Evolutionary conservation across 306 rosid genomes (phyloP), one percentile per base, ranked within the genome.

Genomic region (Corylus heterophylla): DNA sequence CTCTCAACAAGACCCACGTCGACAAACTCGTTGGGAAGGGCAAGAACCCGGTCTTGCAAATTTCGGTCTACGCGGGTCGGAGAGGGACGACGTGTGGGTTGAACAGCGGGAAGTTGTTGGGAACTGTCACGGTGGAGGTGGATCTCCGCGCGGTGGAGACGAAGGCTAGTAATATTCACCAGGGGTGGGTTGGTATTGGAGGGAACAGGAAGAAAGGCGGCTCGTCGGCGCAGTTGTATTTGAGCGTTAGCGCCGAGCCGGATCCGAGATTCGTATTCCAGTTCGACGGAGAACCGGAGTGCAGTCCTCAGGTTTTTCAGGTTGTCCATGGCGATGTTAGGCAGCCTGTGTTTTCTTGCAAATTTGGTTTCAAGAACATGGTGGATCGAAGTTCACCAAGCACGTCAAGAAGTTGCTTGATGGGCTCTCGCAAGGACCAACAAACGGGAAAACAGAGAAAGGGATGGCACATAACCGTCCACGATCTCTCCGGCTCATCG

Each of bases 301-400:
- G 96, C 22, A 91, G 93, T 29, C 96, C 96, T 2, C 96, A 87
- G 27, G 93, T 91, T 59, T 87, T 89, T 45, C 93, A 85, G 88
- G 88, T 91, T 70, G 86, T 91, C 74, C 91, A 87, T 78, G 91
- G 91, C 49, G 86, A 86, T 66, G 86, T 89, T 59, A 69, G 88
- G 8, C 96, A 91, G 35, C 93, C 96, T 0, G 95, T 91, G 14
- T 91, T 91, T 85, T 80, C 95, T 54, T 91, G 96, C 91, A 91
- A 91, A 58, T 91, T 91, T 78, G 84, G 96, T 80, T 91, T 89
- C 80, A 80, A 92, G 79, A 85, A 81, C 76, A 79, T 72, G 83
- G 80, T 78, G 50, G 96, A 91, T 73, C 89, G 92, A 9, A 84
- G 78, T 78, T 89, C 80, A 22, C 42, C 69, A 0, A 87, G 80